Evolutionary conservation across 345 rosid species (phyloP), one percentile per base, ranked within the genome.

Genomic region (Hevea brasiliensis): DNA sequence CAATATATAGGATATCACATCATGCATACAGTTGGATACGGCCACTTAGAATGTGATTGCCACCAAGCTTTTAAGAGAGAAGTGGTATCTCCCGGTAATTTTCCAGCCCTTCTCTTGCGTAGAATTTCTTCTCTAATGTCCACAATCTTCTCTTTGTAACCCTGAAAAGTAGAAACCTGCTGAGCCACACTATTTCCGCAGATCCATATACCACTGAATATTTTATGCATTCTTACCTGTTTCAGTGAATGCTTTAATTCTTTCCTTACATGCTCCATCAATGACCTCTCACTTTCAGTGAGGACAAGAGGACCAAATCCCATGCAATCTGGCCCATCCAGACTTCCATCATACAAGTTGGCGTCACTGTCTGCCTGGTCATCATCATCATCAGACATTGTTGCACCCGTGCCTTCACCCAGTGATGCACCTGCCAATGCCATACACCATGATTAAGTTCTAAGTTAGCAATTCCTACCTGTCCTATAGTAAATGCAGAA

Each of bases 31-130:
- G 96, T 90, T 77, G 98, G 98, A 76, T 92, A 92, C 65, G 98
- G 98, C 98, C 98, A 92, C 77, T 90, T 92, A 55, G 96, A 77
- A 82, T 92, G 96, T n/a, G 90, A 76, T 60, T 82, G 88, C 98
- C 98, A 92, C 98, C 98, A 92, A 29, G 89, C 88, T 84, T 92
- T 92, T 72, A 89, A 83, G 68, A 80, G 84, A 9, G 87, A 87
- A 29, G 94, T 90, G 10, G 96, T 89, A 82, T 89, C 94, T n/a
- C 96, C 96, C 0, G 96, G 98, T 72, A 93, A 79, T 79, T 90
- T 90, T 68, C 97, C 98, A 0, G 94, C 96, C 68, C 94, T 85
- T 86, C 98, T 83, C 87, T 93, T 93, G 27, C 98, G 88, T 73
- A 93, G 76, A 75, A 93, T 93, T 81, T 93, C 97, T 79, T 93